Conservation (phyloP, 129 eudicot species). For the Saussurea involucrata region DNA sequence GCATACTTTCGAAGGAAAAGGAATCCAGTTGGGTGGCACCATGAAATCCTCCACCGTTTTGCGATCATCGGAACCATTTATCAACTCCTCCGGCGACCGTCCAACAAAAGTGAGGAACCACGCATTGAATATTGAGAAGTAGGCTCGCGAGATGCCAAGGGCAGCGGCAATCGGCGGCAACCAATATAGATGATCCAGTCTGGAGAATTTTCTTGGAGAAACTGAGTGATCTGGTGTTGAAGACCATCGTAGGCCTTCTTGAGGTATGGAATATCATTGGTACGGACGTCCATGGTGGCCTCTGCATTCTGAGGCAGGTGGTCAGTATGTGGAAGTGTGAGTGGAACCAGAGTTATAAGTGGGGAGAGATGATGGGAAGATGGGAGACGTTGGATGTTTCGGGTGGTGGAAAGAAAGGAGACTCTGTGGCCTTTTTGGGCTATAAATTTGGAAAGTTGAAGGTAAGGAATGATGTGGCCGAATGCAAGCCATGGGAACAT, state of each 20-base stretch:
- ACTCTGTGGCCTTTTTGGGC: constrained; percentile 50
- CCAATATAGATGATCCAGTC: constrained; percentile 57
- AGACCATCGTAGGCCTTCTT: constrained; percentile 50
- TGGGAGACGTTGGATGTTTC: constrained; percentile 53
- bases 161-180: constrained; percentile 27
- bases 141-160: constrained; percentile 28
- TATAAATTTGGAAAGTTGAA: constrained; percentile 41
- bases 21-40: constrained; percentile 37
- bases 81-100: constrained; percentile 6
- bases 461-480: constrained; percentile 53
- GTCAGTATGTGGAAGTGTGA: constrained; percentile 29
- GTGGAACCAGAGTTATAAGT: constrained; percentile 23
- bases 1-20: constrained; percentile 29
- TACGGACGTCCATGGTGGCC: constrained; percentile 43
- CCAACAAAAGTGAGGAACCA: constrained; percentile 23
- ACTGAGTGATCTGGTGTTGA: constrained; percentile 21
- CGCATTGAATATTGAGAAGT: constrained; percentile 17
- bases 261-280: constrained; percentile 29
- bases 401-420: constrained; percentile 43
- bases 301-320: constrained; percentile 43
- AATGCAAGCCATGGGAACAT: constrained; percentile 63
- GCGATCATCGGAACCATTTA: constrained; percentile 14
- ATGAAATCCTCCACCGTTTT: constrained; percentile 24
- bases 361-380: constrained; percentile 26
- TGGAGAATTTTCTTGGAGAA: constrained; percentile 29